Conservation (phyloP, 495 filamentous ascomycete genomes). For the Lophiostoma macrostomum region DNA sequence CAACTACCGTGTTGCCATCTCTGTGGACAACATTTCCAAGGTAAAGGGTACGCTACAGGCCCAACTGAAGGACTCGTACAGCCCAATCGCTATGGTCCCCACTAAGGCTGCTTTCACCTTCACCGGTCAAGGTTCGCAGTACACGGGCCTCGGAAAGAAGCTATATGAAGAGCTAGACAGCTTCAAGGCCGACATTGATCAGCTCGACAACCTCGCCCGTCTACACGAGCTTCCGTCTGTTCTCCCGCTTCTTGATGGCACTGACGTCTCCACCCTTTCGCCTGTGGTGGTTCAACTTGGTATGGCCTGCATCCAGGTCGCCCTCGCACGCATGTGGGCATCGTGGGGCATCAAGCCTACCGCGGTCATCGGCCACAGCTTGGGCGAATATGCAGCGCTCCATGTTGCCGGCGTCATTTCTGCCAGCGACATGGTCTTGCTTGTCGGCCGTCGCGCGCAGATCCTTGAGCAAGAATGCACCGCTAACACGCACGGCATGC, state of each 20-base stretch:
- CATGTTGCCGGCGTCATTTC: constrained; percentile 77
- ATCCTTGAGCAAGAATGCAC: constrained; percentile 72
- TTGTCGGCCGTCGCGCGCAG: constrained; percentile 74
- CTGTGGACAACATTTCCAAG: constrained; percentile 40
- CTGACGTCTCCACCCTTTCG: constrained; percentile 57
- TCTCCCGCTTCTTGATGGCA: constrained; percentile 64
- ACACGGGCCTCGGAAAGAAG: constrained; percentile 67
- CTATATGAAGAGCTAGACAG: constrained; percentile 60
- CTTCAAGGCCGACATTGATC: constrained; percentile 69
- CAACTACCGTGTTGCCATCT: constrained; percentile 45
- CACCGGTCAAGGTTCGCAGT: constrained; percentile 53
- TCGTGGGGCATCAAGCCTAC: constrained; percentile 74
- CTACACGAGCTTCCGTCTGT: constrained; percentile 71
- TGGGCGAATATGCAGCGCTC: constrained; percentile 85
- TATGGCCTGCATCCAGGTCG: constrained; percentile 78
- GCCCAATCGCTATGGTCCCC: constrained; percentile 45
- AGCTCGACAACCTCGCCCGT: constrained; percentile 64
- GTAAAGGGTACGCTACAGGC: constrained; percentile 42
- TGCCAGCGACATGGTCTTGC: constrained; percentile 72
- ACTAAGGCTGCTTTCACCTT: constrained; percentile 53
- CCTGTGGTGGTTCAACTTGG: constrained; percentile 77
- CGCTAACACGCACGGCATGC: constrained; percentile 63
- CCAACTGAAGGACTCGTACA: constrained; percentile 45
- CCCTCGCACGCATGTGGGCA: constrained; percentile 73
- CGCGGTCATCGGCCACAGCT: constrained; percentile 80